Evolutionary conservation across 805 yeast genomes (phyloP), one percentile per base, ranked within the genome.

Genomic region (Starmerella tilneyi): DNA sequence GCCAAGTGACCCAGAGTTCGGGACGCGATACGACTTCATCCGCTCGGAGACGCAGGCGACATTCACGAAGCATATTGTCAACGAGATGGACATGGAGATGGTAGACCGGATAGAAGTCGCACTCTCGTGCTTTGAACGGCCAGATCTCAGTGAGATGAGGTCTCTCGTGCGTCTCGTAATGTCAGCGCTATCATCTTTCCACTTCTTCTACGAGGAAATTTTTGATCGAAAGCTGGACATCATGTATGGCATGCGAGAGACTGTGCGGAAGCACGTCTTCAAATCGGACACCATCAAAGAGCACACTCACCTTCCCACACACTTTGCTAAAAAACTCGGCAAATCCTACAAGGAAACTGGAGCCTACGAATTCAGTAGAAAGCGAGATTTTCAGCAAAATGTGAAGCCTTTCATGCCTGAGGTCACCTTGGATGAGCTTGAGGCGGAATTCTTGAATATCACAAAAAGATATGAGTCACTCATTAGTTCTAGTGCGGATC

Each of bases 141-240:
- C 54, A 1, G 62, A 57, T 33, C 33, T 55, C 22, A 55, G 52
- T 8, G 63, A 60, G 30, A 44, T 58, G 16, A 38, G 55, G 12
- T 46, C 60, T 0, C 46, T 44, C 9, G 22, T 53, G 4, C 53
- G 56, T 5, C 43, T 50, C 15, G 46, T 57, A 9, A 45, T 57
- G 31, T 45, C 53, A 2, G 46, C 57, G 5, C 42, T 54, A 4
- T 45, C 58, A 2, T 46, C 53, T 9, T 56, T 56, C 42, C 53
- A 49, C 9, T 48, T 54, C 30, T 59, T 59, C 27, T 53, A 32
- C 38, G 47, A 45, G 12, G 52, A 48, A 5, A 33, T 46, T 42
- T 38, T 41, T 9, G 46, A 44, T n/a, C 40, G 36, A 3, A 35
- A 43, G 11, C 20, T 39, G n/a, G 46, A 45, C 27, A 35, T 32